phyloP scores from a whole-genome alignment of 140 eudicot genomes.

The Senecio squalidus region DNA sequence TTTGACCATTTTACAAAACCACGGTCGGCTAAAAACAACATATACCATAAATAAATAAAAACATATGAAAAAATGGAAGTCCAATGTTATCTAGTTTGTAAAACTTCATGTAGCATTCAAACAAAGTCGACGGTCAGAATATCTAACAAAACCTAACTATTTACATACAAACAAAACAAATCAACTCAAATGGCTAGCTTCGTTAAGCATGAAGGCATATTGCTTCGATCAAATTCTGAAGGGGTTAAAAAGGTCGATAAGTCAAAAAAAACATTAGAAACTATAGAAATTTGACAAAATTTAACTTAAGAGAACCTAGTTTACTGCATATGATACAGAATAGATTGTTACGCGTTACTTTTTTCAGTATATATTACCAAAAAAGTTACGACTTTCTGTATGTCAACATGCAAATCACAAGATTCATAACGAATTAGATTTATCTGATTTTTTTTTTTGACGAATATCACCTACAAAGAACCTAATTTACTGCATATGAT shows the following conservation, averaged over 20 bases:
- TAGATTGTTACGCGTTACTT: slow-evolving; percentile 20
- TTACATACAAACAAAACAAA: slow-evolving; percentile 8
- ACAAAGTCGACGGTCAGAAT: background rate
- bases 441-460: too few species aligned
- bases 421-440: slow-evolving; percentile 12
- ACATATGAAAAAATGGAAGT: background rate
- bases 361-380: slow-evolving; percentile 34
- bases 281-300: too few species aligned
- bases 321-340: slow-evolving; percentile 21
- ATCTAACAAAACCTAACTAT: slow-evolving; percentile 3
- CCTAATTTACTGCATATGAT: slow-evolving; percentile 23
- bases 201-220: background rate
- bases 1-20: background rate
- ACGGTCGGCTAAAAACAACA: slow-evolving; percentile 5
- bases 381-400: slow-evolving; percentile 21
- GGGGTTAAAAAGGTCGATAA: background rate
- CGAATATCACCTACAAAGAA: background rate
- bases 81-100: slow-evolving; percentile 1
- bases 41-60: slow-evolving; percentile 4
- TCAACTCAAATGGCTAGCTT: background rate
- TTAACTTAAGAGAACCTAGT: slow-evolving; percentile 1
- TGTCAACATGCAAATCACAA: slow-evolving; percentile 35
- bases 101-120: background rate
- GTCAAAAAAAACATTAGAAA: slow-evolving; percentile 7
- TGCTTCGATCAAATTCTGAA: slow-evolving; percentile 4